phyloP scores from a whole-genome alignment of 2,329 filamentous ascomycete species.

The Penicillium sp. region DNA sequence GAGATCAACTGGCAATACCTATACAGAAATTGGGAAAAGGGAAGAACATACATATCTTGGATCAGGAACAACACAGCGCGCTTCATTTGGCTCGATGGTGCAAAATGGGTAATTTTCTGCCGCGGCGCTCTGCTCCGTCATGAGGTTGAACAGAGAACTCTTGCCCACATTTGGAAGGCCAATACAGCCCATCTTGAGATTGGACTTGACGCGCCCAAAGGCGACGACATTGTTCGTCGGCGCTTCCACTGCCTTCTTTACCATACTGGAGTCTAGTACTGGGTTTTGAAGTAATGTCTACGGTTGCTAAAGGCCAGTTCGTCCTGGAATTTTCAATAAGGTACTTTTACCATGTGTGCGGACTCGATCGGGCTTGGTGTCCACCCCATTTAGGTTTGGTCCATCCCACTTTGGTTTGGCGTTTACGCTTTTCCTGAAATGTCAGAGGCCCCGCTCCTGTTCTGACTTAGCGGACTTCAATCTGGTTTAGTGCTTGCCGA shows the following conservation, averaged over 20 bases:
- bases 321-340: background rate
- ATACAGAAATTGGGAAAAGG: background rate
- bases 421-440: no score
- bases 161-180: constrained; percentile 3
- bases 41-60: constrained; percentile 1
- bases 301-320: background rate
- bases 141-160: constrained; percentile 3
- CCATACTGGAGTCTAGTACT: background rate
- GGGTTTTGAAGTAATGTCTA: background rate
- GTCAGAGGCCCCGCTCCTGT: no score
- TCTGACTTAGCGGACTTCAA: no score
- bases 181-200: constrained; percentile 7
- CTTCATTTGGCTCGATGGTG: constrained; percentile 8
- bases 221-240: constrained; percentile 5
- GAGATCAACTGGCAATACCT: background rate
- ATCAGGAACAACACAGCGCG: constrained; percentile 3
- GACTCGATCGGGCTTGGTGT: no score
- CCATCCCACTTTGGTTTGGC: no score
- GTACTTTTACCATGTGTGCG: no score
- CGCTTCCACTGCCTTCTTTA: background rate
- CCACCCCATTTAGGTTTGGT: no score
- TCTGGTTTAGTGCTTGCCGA: no score
- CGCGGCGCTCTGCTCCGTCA: constrained; percentile 3
- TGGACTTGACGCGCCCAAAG: constrained; percentile 3
- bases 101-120: constrained; percentile 7